These are phyloP conservation scores for Lactarius quietus DNA, from an alignment of 768 basidiomycete genomes.

Conservation along the genomic window DNA sequence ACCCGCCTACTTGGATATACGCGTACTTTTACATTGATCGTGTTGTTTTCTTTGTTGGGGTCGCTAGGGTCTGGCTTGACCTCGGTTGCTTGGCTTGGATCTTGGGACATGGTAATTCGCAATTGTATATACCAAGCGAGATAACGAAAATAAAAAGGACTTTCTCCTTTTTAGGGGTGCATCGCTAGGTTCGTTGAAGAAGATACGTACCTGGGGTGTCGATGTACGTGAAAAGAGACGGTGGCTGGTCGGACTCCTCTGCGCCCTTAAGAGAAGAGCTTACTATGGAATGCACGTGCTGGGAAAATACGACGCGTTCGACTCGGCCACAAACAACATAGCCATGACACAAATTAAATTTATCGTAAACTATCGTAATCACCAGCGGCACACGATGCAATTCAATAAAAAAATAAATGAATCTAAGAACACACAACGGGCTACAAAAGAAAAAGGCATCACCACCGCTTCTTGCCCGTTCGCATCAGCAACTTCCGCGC, in stretches of 20 bases:
- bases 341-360: background rate
- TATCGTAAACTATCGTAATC: constrained; percentile 3
- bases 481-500: constrained; percentile 54
- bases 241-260: constrained; percentile 12
- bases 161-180: background rate
- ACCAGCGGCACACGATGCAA: background rate
- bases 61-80: constrained; percentile 48
- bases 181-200: background rate
- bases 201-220: background rate
- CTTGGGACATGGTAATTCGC: constrained; percentile 16
- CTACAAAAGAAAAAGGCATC: background rate
- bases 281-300: constrained; percentile 16
- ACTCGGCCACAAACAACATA: background rate
- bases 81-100: background rate
- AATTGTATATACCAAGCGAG: background rate
- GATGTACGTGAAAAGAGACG: constrained; percentile 6
- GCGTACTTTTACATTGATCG: constrained; percentile 78
- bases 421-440: background rate
- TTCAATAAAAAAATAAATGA: background rate
- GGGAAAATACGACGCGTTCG: constrained; percentile 12
- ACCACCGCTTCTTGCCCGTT: constrained; percentile 41
- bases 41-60: too few relatives aligned
- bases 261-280: constrained; percentile 5
- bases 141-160: constrained; percentile 1
- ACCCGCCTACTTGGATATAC: background rate